A percentile compares a stretch with the other conserved stretches of the same genome.
phyloP scores from a whole-genome alignment of 2,329 filamentous ascomycete species.

The Metarhizium anisopliae region DNA sequence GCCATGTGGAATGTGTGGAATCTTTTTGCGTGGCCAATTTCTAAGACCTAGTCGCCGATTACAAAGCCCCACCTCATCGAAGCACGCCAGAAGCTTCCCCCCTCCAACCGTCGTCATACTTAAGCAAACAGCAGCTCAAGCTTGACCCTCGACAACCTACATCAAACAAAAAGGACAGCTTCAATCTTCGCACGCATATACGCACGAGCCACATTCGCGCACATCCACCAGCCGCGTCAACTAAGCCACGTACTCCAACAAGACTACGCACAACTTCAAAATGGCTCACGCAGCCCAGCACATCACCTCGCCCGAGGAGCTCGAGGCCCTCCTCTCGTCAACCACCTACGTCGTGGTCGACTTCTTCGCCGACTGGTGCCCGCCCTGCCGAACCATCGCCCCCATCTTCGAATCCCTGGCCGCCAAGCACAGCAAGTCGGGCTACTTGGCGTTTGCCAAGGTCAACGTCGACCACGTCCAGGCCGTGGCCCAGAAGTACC shows the following conservation, averaged over 20 bases:
- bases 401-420: constrained; percentile 43
- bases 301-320: constrained; percentile 21
- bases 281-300: constrained; percentile 15
- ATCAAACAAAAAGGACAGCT: neutral
- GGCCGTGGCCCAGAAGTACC: constrained; percentile 51
- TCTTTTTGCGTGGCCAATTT: neutral
- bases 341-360: constrained; percentile 36
- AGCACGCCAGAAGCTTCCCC: neutral
- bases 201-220: too few species aligned
- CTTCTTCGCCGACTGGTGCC: constrained; percentile 44
- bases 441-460: constrained; percentile 12
- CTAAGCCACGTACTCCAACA: neutral
- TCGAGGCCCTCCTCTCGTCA: constrained; percentile 27
- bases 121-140: neutral
- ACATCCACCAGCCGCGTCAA: neutral
- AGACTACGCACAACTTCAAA: neutral
- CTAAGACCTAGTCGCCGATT: neutral
- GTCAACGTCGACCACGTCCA: constrained; percentile 17
- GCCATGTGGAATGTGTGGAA: too few species aligned
- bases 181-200: neutral
- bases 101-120: neutral
- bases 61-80: neutral
- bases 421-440: constrained; percentile 12
- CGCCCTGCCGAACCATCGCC: constrained; percentile 38
- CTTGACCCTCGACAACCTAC: neutral